Base-by-base conservation (phyloP, 2,329 filamentous ascomycete species). In the Boeremia lycopersici region DNA sequence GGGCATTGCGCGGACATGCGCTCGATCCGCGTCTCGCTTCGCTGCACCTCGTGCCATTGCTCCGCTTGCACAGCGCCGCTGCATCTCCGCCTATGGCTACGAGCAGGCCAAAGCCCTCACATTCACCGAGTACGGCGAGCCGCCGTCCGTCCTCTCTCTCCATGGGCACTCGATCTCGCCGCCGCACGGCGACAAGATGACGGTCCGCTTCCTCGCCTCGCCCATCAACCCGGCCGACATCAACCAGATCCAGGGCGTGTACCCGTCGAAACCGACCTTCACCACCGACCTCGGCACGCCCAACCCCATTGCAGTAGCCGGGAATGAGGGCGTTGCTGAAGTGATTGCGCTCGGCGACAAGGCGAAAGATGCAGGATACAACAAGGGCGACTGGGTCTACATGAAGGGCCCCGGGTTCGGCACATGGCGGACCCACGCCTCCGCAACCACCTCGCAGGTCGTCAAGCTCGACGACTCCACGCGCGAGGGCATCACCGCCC, bases 171-270 rank as follows among this genome's bases (percentile, higher is more conserved):
- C 89, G 63, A 91, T 93, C 71, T 88, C 88, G 4, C 89, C 90
- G 3, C 83, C 85, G 3, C 84, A 92, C 60, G 88, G 90, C 42
- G 79, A 84, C 50, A 79, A 84, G 60, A 79, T 96, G 64, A 92
- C 93, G 49, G 81, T 99, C 56, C 91, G 91, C 74, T 88, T 95
- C 67, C 90, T 99, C 67, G 90, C 93, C 29, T 87, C 92, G 1
- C 91, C 95, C 53, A 91, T 99, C 76, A 99, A 99, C 79, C 95
- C 95, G 23, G 93, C 95, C 70, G 95, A 99, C 78, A 90, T 99
- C 76, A 99, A 99, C 81, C 93, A 93, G 69, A 90, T 99, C 69
- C 95, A 99, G 80, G 95, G 95, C 62, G 92, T 93, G 4, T 99
- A 99, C 79, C 93, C 93, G 58, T 87, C 87, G 40, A 91, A 91